A percentile compares a stretch with the other conserved stretches of the same genome.
These are phyloP conservation scores for Mimosa bimucronata DNA, from an alignment of 306 rosid species.

Conservation along the genomic window DNA sequence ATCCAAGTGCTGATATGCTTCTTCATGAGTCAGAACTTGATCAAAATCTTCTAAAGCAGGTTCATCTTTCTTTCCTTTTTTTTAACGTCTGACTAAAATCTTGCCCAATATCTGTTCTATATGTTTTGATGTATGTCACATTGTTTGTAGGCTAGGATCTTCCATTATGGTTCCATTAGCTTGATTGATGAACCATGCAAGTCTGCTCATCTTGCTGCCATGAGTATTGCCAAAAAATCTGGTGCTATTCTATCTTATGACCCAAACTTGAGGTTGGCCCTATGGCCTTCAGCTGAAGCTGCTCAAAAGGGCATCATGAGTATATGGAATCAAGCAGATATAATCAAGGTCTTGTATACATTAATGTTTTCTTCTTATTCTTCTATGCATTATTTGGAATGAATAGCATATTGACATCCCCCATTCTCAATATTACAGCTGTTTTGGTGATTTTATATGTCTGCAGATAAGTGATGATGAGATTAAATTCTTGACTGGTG, in stretches of 20 bases:
- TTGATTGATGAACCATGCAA: constrained; percentile 85
- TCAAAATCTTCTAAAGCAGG: constrained; percentile 64
- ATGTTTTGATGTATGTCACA: neutral
- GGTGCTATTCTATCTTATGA: constrained; percentile 90
- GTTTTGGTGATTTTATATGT: constrained; percentile 28
- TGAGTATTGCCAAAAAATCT: constrained; percentile 70
- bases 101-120: neutral
- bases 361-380: neutral
- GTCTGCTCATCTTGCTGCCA: constrained; percentile 87
- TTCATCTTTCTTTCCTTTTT: neutral
- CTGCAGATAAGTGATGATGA: constrained; percentile 85
- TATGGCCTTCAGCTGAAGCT: constrained; percentile 84
- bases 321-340: constrained; percentile 84
- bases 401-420: constrained; percentile 1
- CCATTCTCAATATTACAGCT: neutral
- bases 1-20: constrained; percentile 98
- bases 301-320: constrained; percentile 80
- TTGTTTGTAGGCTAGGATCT: constrained; percentile 67
- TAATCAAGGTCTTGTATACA: constrained; percentile 66
- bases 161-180: constrained; percentile 96
- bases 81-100: neutral
- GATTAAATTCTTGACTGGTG: constrained; percentile 71
- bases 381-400: neutral
- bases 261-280: constrained; percentile 84
- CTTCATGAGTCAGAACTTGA: constrained; percentile 83